Base-by-base conservation (phyloP, 2,329 filamentous ascomycete species). In the Colletotrichum caudatum region DNA sequence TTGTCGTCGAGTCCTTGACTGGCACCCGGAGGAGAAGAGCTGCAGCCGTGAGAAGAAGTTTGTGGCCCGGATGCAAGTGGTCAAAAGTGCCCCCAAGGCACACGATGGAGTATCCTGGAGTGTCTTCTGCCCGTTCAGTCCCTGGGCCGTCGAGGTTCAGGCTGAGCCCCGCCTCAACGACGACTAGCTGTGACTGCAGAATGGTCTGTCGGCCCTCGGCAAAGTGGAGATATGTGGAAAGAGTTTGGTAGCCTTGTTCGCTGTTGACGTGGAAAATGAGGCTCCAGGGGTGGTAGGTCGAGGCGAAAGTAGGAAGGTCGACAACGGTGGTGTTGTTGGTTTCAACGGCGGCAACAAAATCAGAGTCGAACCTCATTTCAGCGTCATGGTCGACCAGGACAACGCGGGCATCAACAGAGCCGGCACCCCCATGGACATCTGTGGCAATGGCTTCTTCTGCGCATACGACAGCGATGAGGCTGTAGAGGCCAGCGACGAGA, bases 71-170 rank as follows among this genome's bases (percentile, higher is more conserved):
- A 79, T 99, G 96, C 29, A 99, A 88, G 81, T 98, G 94, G 80
- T 99, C 96, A 82, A 98, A 99, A 0, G 96, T 99, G 12, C 96
- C 96, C 39, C 95, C 96, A 16, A 98, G 89, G 64, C 92, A 93
- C 61, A 97, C 92, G 3, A 74, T 78, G 4, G 72, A 70, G 72
- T 81, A 81, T 0, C 76, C 75, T 3, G 67, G 67, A 20, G 61
- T 57, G 3, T 58, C 33, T 14, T 65, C 60, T 20, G 33, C 41
- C 3, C 18, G 33, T 33, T 53, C 39, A 23, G 20, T 9, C 9
- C 44, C 56, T 20, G 63, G 69, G 23, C 76, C 44, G n/a, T 72
- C 69, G 11, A 81, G 74, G 41, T 82, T 81, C 37, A 90, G 75
- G 33, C 83, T 84, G 51, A 89, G 79, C 1, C 88, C 89, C 2